phyloP scores from a whole-genome alignment of 371 early-diverging fungal genomes.

The Mortierella sp. region DNA sequence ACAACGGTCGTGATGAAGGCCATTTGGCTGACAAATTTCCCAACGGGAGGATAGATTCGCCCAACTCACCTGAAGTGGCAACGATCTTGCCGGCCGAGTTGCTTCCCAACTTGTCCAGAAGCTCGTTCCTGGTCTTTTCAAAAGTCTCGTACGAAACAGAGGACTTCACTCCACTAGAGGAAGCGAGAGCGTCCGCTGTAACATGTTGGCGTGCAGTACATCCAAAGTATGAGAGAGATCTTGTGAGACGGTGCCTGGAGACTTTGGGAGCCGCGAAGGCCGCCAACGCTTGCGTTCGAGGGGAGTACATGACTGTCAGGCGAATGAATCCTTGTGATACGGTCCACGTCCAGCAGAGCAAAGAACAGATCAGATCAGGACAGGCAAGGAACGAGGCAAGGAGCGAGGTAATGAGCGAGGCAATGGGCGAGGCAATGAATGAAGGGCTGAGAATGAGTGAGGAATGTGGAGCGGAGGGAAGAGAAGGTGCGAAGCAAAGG shows the following conservation, averaged over 20 bases:
- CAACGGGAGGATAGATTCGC: not conserved
- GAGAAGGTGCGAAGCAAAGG: too few relatives aligned
- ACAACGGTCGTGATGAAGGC: not conserved
- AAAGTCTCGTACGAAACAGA: constrained; percentile 17
- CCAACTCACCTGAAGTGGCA: constrained; percentile 25
- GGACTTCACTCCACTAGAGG: not conserved
- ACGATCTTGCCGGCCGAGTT: constrained; percentile 28
- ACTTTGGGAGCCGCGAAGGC: too few relatives aligned
- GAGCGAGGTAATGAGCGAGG: not conserved
- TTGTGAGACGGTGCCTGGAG: too few relatives aligned
- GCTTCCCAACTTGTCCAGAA: constrained; percentile 36
- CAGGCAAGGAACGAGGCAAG: not conserved
- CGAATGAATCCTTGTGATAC: too few relatives aligned
- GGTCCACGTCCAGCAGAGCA: too few relatives aligned
- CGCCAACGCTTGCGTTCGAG: too few relatives aligned
- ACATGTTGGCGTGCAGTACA: too few relatives aligned
- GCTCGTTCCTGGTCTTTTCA: constrained; percentile 37
- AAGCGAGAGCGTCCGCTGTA: not conserved
- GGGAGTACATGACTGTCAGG: too few relatives aligned
- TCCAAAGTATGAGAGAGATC: too few relatives aligned
- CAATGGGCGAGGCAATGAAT: not conserved
- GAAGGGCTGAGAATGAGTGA: not conserved
- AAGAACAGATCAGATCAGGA: too few relatives aligned
- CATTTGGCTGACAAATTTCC: too few relatives aligned
- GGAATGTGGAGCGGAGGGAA: not conserved